These are phyloP conservation scores for Plenodomus lindquistii DNA, from an alignment of 2,329 filamentous ascomycete genomes.

Conservation along the genomic window DNA sequence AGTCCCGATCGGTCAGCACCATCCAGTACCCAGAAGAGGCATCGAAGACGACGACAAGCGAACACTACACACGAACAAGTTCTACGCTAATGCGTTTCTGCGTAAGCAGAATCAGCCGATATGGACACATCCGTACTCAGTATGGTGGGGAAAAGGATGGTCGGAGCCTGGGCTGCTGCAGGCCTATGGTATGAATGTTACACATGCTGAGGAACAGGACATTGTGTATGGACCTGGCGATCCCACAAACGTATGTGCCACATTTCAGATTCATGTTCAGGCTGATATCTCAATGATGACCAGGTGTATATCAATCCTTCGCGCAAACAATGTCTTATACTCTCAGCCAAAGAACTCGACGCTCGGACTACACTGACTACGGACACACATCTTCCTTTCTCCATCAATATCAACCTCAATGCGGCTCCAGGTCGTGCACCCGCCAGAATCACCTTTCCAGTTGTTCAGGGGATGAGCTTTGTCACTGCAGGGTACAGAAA, in stretches of 20 bases:
- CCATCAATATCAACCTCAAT: constrained; percentile 68
- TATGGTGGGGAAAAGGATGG: constrained; percentile 50
- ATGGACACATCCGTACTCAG: constrained; percentile 68
- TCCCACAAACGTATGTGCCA: constrained; percentile 30
- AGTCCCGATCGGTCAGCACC: constrained; percentile 43
- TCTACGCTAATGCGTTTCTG: constrained; percentile 74
- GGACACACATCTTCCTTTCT: constrained; percentile 59
- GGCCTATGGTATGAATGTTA: constrained; percentile 68
- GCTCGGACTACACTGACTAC: constrained; percentile 60
- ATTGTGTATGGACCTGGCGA: constrained; percentile 63
- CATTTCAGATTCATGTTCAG: background rate
- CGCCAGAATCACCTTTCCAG: constrained; percentile 72
- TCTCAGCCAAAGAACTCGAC: constrained; percentile 77
- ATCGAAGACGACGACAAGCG: constrained; percentile 44
- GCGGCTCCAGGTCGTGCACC: constrained; percentile 56
- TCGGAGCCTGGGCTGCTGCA: constrained; percentile 58
- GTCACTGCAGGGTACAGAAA: constrained; percentile 77
- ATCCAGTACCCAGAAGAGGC: constrained; percentile 47
- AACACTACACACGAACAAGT: constrained; percentile 73
- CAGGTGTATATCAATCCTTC: constrained; percentile 74
- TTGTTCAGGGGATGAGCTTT: constrained; percentile 89
- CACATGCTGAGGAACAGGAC: constrained; percentile 69
- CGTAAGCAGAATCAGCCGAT: constrained; percentile 69
- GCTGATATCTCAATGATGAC: constrained; percentile 25
- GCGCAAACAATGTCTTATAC: constrained; percentile 76